Base-by-base conservation (phyloP, 345 rosid species). In the Citrus cavaleriei region DNA sequence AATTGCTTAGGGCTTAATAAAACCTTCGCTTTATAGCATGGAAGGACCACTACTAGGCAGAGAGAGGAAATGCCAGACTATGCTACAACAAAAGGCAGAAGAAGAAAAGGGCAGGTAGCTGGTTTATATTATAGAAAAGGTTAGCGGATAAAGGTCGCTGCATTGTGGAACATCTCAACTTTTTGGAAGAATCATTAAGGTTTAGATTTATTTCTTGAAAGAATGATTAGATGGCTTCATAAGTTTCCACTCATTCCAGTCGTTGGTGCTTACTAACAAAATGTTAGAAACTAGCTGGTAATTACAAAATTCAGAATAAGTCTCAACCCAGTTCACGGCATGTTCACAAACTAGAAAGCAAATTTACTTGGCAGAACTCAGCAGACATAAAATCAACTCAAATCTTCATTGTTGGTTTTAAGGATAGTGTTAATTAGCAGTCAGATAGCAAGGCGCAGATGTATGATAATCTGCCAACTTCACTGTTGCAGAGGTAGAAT, bases 21-120 rank as follows among this genome's bases (percentile, higher is more conserved):
- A 71, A 64, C 38, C 54, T 49, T 28, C 70, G 51, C 32, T 28
- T 68, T 60, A 22, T 24, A 27, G 72, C 49, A 77, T 10, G 18
- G 16, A 71, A 76, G 80, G 83, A 79, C 83, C 78, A 76, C 78
- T 32, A 5, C 21, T 30, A 58, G 51, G 8, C 68, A 59, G 60
- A 67, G 68, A 73, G 51, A 73, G 42, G 68, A 58, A 72, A 67
- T 61, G 54, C 14, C 14, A 40, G 10, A 4, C 30, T 22, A 32
- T 28, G 30, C 30, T 18, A 73, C 10, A 6, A n/a, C 34, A 35
- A 35, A 71, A 30, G 46, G 25, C 24, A 14, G 67, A 25, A 63
- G 8, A 22, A 27, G 40, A 27, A 19, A 54, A 28, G 27, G 27
- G 27, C 25, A 8, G 21, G 1, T 19, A 62, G 16, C 1, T 30